Percentiles rank a stretch among this genome's conserved stretches.
These are phyloP conservation scores for Dichotomocladium elegans DNA, from an alignment of 371 early-diverging fungal species.

Conservation along the genomic window DNA sequence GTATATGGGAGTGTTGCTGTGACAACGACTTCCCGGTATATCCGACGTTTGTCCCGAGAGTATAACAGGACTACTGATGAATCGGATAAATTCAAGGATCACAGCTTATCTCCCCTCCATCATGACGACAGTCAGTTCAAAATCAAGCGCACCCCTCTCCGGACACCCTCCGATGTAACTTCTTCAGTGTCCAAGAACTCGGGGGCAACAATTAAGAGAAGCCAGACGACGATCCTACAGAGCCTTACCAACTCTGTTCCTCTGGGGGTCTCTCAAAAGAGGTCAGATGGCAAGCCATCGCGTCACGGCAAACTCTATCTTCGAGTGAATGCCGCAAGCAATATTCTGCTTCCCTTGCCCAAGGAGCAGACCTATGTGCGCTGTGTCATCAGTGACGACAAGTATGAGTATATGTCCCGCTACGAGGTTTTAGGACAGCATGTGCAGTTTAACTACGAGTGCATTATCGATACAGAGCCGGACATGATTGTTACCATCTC, in stretches of 20 bases:
- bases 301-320: slow-evolving; percentile 36
- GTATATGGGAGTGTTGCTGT: slow-evolving; percentile 22
- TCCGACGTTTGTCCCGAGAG: slow-evolving; percentile 7
- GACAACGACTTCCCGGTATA: slow-evolving; percentile 14
- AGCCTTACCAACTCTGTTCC: not conserved
- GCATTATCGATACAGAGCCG: slow-evolving; percentile 32
- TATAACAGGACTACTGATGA: not conserved
- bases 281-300: not conserved
- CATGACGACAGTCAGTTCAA: not conserved
- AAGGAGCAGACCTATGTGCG: slow-evolving; percentile 41
- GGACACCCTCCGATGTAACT: not conserved
- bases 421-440: slow-evolving; percentile 28
- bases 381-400: slow-evolving; percentile 43
- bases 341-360: slow-evolving; percentile 39
- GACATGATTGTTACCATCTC: slow-evolving; percentile 39
- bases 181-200: not conserved
- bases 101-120: not conserved
- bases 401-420: slow-evolving; percentile 47
- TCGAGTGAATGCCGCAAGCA: slow-evolving; percentile 28
- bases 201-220: not conserved
- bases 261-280: not conserved
- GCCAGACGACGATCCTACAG: not conserved
- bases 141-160: slow-evolving; percentile 5
- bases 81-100: too few species aligned
- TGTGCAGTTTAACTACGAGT: slow-evolving; percentile 33